Base-by-base conservation (phyloP, 441 rosid species). In the Jatropha multifida region DNA sequence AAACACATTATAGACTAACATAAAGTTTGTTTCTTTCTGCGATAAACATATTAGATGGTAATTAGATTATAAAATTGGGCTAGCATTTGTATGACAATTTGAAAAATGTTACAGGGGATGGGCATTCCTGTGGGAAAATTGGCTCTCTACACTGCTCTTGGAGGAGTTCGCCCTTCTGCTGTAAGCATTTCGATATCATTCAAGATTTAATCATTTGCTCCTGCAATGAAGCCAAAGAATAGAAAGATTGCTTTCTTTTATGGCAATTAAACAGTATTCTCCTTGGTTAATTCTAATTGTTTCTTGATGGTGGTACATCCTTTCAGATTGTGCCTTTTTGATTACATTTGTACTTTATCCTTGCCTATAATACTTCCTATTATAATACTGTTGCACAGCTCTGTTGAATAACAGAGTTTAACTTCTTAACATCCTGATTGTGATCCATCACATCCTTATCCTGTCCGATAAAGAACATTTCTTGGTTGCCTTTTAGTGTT, bases 91-190 rank as follows among this genome's bases (percentile, higher is more conserved):
- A 9, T 75, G 26, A 71, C 69, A 18, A 55, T 6, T 63, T 41
- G 65, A 59, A 38, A 49, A 75, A 23, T 65, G 71, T 76, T 74
- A 44, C 89, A 95, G 97, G 99, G 99, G 78, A 95, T 95, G 98
- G 99, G 99, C 40, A 95, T 95, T 78, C 99, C 99, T 68, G 98
- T 95, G 5, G 98, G 99, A 48, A 95, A 95, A 75, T 94, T 95
- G 71, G 83, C 98, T 69, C 86, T 95, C 11, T 95, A 95, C 80
- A 92, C 98, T 46, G 98, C 99, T 59, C 83, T 94, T 60, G 98
- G 98, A 78, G 98, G 98, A 70, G 77, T 94, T 76, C 93, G 92
- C 78, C 98, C 98, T 49, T 92, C 98, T 12, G 94, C 94, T 4
- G 98, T 94, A 88, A 87, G 94, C 65, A 66, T 64, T 71, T 14